phyloP scores from a whole-genome alignment of 306 rosid genomes.

The Vigna unguiculata region DNA sequence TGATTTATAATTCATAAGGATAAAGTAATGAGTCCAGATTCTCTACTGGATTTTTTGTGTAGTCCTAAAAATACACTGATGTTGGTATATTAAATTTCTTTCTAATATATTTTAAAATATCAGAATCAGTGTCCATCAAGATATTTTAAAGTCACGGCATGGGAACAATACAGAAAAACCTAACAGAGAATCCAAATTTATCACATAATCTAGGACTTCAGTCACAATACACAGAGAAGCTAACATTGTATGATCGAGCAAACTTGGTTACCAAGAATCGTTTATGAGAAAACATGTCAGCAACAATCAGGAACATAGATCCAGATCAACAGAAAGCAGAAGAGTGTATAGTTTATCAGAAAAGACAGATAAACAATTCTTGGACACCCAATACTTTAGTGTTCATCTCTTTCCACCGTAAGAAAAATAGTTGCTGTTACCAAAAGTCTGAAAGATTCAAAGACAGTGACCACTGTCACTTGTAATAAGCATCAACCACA shows the following conservation, averaged over 20 bases:
- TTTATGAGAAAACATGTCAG: no score
- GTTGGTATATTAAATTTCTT: no score
- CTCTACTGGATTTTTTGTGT: no score
- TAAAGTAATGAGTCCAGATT: no score
- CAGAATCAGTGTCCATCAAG: no score
- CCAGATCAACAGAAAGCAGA: not conserved
- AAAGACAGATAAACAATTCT: not conserved
- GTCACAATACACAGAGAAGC: not conserved
- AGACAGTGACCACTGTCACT: conserved; percentile 8
- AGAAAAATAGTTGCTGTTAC: not conserved
- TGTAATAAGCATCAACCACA: not conserved
- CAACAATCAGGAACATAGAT: not conserved
- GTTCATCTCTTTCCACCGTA: not conserved
- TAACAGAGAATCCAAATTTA: no score
- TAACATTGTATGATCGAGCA: not conserved
- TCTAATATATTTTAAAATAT: no score
- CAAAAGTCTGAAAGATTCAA: conserved; percentile 4
- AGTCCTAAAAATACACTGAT: no score
- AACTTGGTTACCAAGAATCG: no score
- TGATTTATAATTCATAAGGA: conserved; percentile 1
- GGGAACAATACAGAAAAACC: no score
- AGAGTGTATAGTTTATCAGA: conserved; percentile 8
- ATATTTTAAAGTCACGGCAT: no score
- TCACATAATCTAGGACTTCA: conserved; percentile 3
- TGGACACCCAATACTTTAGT: conserved; percentile 15